Conservation (phyloP, 148 eudicot genomes). For the Agrostemma githago region DNA sequence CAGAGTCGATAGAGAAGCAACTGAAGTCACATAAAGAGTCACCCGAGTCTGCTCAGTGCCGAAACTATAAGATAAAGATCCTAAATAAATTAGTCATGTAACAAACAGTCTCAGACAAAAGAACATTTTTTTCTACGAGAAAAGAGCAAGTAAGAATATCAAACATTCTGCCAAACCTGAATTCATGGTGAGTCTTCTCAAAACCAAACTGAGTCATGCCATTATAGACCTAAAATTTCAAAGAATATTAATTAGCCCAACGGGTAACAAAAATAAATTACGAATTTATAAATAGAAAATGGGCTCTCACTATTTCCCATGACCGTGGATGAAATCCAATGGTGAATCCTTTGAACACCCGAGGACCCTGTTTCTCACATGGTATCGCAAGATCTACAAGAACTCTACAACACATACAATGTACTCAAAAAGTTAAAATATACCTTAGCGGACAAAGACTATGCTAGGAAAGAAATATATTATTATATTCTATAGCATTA, state of each 20-base stretch:
- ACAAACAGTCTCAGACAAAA: background rate
- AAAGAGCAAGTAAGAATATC: constrained; percentile 1
- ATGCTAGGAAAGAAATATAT: background rate
- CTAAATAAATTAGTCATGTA: constrained; percentile 1
- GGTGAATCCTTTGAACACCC: constrained; percentile 89
- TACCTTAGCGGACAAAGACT: background rate
- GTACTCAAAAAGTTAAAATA: constrained; percentile 6
- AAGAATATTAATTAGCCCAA: constrained; percentile 4
- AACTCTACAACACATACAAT: constrained; percentile 38
- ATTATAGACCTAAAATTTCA: constrained; percentile 64
- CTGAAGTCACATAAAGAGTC: constrained; percentile 73
- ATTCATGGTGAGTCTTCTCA: constrained; percentile 62
- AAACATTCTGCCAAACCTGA: constrained; percentile 40
- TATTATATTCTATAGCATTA: constrained; percentile 19
- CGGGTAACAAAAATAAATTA: background rate
- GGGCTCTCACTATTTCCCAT: constrained; percentile 71
- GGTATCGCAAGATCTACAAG: constrained; percentile 89
- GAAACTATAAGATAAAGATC: constrained; percentile 48
- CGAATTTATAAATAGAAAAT: background rate
- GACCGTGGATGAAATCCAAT: constrained; percentile 92
- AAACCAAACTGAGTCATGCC: constrained; percentile 89
- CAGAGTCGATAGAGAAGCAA: constrained; percentile 67
- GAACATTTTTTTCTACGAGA: background rate
- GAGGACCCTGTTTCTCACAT: constrained; percentile 70
- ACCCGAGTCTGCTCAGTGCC: constrained; percentile 70